Evolutionary conservation across 108 stramenopile species (phyloP).

Genomic region (Nitzschia inconspicua): DNA sequence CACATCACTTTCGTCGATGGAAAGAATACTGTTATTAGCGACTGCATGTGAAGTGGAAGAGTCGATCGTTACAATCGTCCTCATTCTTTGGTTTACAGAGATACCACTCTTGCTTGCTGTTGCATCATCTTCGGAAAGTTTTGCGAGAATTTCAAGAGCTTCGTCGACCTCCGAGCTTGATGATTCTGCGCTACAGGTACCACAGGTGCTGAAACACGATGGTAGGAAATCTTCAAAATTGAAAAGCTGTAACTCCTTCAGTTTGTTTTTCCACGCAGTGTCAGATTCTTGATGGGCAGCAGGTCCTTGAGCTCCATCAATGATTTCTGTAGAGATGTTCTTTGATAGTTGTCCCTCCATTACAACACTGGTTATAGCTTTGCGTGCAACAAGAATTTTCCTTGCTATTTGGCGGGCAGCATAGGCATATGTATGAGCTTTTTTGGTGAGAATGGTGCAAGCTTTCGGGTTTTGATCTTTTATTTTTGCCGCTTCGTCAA

Average conservation of each 20-base stretch:
- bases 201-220: neutral
- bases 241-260: neutral
- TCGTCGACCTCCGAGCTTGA: neutral
- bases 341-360: neutral
- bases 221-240: conserved; percentile 5
- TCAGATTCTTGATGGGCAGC: too few relatives aligned
- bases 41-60: too few relatives aligned
- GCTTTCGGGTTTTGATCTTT: conserved; percentile 1
- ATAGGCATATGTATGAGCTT: conserved; percentile 22
- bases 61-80: neutral
- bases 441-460: conserved; percentile 1
- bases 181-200: neutral
- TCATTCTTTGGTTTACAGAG: neutral
- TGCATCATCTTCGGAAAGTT: conserved; percentile 3
- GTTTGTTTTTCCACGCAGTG: neutral
- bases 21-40: neutral
- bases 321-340: neutral
- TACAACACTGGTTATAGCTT: neutral
- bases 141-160: conserved; percentile 6
- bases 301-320: too few relatives aligned
- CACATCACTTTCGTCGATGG: neutral
- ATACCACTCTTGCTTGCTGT: neutral
- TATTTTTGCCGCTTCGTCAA: conserved; percentile 1
- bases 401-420: conserved; percentile 14
- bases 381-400: neutral